Conservation (phyloP, 2,329 filamentous ascomycete species). For the Colletotrichum sublineola region DNA sequence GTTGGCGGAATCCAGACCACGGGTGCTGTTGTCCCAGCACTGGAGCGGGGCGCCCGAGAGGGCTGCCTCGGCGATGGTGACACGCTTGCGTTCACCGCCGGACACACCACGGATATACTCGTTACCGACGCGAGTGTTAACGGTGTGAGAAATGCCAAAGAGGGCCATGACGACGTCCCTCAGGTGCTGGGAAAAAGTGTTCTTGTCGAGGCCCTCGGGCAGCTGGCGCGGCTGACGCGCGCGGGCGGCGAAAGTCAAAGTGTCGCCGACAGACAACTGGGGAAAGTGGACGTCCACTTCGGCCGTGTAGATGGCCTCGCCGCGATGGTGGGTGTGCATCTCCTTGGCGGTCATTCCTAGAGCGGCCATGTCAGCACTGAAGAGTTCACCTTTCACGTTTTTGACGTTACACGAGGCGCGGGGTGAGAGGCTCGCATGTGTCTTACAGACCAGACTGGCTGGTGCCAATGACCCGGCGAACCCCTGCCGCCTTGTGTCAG, state of each 20-base stretch:
- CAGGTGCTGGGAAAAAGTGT: constrained; percentile 71
- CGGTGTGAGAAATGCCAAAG: constrained; percentile 80
- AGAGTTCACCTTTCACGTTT: background rate
- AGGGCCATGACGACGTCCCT: constrained; percentile 82
- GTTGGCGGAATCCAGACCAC: constrained; percentile 81
- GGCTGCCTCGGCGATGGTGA: constrained; percentile 72
- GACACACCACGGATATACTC: constrained; percentile 81
- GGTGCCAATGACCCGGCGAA: background rate
- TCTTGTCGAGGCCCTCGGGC: constrained; percentile 68
- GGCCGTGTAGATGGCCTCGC: constrained; percentile 89
- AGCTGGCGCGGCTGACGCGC: constrained; percentile 75
- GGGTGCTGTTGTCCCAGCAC: constrained; percentile 79
- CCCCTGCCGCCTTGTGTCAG: background rate
- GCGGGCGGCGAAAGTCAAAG: constrained; percentile 80
- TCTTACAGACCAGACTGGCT: background rate
- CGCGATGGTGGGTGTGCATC: constrained; percentile 83
- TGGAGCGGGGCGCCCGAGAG: constrained; percentile 72
- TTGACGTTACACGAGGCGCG: constrained; percentile 11
- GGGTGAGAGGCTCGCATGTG: constrained; percentile 5
- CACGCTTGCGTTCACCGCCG: constrained; percentile 79
- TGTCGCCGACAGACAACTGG: constrained; percentile 82
- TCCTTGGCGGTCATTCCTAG: constrained; percentile 75
- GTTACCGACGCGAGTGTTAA: constrained; percentile 80
- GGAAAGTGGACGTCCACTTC: constrained; percentile 89
- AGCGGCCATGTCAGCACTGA: background rate